phyloP scores from a whole-genome alignment of 257 asterid species.

The Lycium ferocissimum region DNA sequence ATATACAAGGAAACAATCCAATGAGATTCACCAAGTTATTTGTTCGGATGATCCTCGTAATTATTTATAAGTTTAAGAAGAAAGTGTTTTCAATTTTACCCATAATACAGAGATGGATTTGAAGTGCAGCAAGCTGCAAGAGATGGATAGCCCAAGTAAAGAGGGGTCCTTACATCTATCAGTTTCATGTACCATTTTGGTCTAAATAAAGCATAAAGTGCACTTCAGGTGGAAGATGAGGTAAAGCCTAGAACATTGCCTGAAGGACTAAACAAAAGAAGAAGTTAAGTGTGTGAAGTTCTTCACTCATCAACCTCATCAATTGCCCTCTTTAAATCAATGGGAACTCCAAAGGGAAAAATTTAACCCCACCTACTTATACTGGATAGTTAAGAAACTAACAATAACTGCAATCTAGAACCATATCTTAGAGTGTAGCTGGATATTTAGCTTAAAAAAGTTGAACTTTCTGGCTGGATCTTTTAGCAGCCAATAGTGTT shows the following conservation, averaged over 20 bases:
- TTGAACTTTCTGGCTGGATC: neutral
- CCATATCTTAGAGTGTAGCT: neutral
- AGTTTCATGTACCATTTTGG: neutral
- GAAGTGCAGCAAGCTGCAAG: neutral
- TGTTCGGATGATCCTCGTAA: neutral
- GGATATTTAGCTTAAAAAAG: neutral
- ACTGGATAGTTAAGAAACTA: neutral
- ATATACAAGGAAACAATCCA: neutral
- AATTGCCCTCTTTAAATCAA: neutral
- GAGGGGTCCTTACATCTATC: neutral
- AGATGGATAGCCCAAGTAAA: neutral
- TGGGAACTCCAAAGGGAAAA: neutral
- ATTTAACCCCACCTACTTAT: neutral
- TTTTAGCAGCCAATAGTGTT: neutral
- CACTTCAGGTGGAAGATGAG: neutral
- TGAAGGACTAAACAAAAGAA: neutral
- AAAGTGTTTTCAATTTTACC: neutral
- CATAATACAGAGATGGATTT: too few species aligned
- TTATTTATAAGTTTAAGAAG: neutral
- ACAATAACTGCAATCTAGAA: constrained; percentile 12
- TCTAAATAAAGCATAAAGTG: neutral
- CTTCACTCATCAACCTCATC: neutral
- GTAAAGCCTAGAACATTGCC: neutral
- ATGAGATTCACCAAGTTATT: neutral
- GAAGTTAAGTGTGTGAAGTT: neutral